phyloP scores from a whole-genome alignment of 306 rosid genomes.

The Cucurbita pepo region DNA sequence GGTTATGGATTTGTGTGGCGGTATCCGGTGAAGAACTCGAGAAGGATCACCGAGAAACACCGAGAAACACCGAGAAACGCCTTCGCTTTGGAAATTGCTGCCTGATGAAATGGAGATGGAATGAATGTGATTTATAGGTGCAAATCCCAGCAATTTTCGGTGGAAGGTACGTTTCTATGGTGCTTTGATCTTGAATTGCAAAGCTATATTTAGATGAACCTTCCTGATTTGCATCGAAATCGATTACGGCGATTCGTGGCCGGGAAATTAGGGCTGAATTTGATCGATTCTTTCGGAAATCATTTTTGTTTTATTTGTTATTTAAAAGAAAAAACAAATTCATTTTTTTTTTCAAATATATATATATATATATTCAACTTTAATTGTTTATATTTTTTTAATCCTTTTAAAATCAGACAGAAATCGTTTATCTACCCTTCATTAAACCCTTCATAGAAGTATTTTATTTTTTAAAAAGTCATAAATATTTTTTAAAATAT shows the following conservation, averaged over 20 bases:
- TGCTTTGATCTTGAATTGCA: background rate
- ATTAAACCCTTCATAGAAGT: no score
- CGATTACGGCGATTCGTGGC: no score
- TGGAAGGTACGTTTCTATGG: background rate
- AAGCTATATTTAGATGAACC: background rate
- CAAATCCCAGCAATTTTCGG: background rate
- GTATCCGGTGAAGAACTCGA: background rate
- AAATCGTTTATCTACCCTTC: no score
- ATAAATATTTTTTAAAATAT: no score
- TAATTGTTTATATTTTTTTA: no score
- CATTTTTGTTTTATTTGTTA: background rate
- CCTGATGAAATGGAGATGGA: background rate
- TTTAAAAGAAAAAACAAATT: no score
- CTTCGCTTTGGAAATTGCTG: conserved; percentile 3
- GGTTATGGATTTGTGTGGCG: background rate
- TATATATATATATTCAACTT: no score
- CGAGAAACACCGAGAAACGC: background rate
- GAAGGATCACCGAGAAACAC: background rate
- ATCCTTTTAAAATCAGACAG: no score
- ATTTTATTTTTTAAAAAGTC: no score
- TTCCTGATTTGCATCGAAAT: background rate
- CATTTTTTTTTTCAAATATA: no score
- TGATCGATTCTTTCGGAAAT: background rate
- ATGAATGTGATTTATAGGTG: background rate
- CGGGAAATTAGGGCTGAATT: background rate